A percentile compares a stretch with the other conserved stretches of the same genome.
Evolutionary conservation across 352 stramenopile species (phyloP).

Genomic region (Phytophthora ramorum): DNA sequence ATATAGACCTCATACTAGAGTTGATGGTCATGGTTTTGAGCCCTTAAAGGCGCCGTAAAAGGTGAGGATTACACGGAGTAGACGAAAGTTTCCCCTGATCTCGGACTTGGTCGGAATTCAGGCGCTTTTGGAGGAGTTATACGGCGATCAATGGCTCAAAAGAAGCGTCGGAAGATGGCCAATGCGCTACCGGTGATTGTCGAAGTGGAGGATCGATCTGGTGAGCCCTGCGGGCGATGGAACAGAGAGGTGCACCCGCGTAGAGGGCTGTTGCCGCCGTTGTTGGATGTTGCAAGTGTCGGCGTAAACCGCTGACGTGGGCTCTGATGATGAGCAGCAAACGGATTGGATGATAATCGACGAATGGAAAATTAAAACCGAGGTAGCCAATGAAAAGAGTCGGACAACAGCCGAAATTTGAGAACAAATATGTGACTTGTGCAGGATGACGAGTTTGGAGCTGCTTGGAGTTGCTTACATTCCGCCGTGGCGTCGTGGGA

Average conservation of each 20-base stretch:
- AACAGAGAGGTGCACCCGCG: constrained; percentile 3
- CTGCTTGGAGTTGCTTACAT: constrained; percentile 6
- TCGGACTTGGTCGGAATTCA: constrained; percentile 3
- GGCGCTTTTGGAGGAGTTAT: background rate
- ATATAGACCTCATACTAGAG: constrained; percentile 26
- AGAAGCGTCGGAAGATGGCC: constrained; percentile 3
- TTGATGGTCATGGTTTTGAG: constrained; percentile 27
- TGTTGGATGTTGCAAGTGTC: constrained; percentile 22
- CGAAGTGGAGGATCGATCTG: background rate
- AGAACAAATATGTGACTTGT: constrained; percentile 23
- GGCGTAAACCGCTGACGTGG: constrained; percentile 32
- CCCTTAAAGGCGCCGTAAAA: background rate
- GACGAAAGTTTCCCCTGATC: background rate
- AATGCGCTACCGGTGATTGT: constrained; percentile 8
- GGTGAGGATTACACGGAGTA: background rate
- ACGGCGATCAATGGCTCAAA: background rate
- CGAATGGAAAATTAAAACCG: constrained; percentile 18
- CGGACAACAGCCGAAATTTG: constrained; percentile 24
- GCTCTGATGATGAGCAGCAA: constrained; percentile 9
- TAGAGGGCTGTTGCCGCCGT: constrained; percentile 1
- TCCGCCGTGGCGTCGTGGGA: constrained; percentile 4
- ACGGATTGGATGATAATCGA: constrained; percentile 5
- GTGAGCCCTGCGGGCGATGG: background rate
- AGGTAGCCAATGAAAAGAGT: constrained; percentile 13
- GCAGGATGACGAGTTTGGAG: background rate